These are phyloP conservation scores for Creolimax fragrantissima DNA, from an alignment of 78 protist genomes.

Conservation along the genomic window DNA sequence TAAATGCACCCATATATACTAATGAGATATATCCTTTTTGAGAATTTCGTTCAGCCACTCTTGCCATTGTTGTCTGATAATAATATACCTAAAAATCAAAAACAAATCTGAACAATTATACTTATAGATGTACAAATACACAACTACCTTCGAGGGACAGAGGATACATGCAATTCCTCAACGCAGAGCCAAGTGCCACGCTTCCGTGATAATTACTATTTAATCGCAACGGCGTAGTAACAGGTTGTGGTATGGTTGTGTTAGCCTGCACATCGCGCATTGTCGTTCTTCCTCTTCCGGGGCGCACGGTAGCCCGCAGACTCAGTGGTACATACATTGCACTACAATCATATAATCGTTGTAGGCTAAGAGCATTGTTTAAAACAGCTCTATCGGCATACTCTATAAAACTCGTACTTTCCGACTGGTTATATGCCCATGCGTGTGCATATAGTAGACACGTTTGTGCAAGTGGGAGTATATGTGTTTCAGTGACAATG, in stretches of 20 bases:
- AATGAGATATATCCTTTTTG: too few species aligned
- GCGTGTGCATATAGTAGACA: too few species aligned
- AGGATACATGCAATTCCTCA: not conserved
- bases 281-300: too few species aligned
- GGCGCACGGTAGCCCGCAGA: not conserved
- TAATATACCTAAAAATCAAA: too few species aligned
- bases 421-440: not conserved
- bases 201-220: not conserved
- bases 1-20: too few species aligned
- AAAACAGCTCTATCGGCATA: not conserved
- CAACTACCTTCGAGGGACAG: too few species aligned
- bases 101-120: too few species aligned
- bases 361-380: not conserved
- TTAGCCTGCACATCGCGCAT: not conserved
- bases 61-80: too few species aligned
- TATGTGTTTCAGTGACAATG: too few species aligned
- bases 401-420: not conserved
- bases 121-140: too few species aligned
- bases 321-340: not conserved
- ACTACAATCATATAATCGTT: not conserved
- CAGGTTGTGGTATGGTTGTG: not conserved
- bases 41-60: too few species aligned
- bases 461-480: too few species aligned
- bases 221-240: not conserved
- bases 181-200: not conserved